These are phyloP conservation scores for Geosmithia morbida DNA, from an alignment of 2,329 filamentous ascomycete genomes.

Conservation along the genomic window DNA sequence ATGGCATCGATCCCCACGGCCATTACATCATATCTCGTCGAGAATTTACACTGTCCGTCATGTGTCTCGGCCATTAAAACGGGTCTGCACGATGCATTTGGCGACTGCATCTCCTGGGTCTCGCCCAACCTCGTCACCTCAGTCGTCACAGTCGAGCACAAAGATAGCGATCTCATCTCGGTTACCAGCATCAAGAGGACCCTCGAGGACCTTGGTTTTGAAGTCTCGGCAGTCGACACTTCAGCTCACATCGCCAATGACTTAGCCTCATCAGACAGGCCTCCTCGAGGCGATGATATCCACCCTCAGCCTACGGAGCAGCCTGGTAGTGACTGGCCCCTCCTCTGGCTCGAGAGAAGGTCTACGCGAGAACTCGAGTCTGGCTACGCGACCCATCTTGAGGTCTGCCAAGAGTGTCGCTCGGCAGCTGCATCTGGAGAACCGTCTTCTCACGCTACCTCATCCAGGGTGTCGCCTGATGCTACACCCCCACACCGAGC, in stretches of 20 bases:
- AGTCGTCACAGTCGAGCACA: conserved; percentile 47
- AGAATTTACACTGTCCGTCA: conserved; percentile 66
- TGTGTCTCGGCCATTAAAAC: conserved; percentile 54
- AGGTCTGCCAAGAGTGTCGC: conserved; percentile 21
- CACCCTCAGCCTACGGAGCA: not conserved
- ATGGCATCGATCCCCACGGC: not conserved
- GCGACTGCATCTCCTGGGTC: conserved; percentile 37
- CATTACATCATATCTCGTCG: conserved; percentile 50
- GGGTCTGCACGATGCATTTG: conserved; percentile 33
- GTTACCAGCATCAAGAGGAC: conserved; percentile 27
- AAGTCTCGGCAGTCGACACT: conserved; percentile 34
- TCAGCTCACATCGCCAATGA: conserved; percentile 14
- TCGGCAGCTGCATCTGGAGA: not conserved
- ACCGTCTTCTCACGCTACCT: not conserved
- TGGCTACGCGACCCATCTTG: conserved; percentile 16
- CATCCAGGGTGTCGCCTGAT: not conserved
- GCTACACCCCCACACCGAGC: not conserved
- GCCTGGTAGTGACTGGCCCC: not conserved
- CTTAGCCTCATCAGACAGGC: not conserved
- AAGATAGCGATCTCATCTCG: conserved; percentile 19
- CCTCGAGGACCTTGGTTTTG: conserved; percentile 44
- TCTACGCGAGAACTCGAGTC: not conserved
- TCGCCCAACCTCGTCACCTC: conserved; percentile 60
- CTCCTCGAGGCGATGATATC: not conserved
- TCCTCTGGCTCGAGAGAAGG: not conserved